These are phyloP conservation scores for Fusarium sp. DNA, from an alignment of 2,329 filamentous ascomycete species.

Conservation along the genomic window DNA sequence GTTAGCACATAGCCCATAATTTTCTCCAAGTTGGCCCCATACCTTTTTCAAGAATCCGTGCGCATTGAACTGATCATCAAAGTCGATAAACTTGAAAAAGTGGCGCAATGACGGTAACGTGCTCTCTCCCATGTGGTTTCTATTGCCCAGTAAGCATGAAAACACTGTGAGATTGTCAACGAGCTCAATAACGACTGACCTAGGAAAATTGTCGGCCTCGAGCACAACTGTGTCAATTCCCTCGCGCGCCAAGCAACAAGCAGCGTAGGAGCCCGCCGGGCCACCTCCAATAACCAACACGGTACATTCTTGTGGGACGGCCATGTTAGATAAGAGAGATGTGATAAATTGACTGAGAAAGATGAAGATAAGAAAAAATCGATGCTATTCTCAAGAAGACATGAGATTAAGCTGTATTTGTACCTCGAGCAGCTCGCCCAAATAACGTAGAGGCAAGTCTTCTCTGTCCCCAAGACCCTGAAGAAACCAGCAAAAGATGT, in stretches of 20 bases:
- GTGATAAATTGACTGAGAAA: neutral
- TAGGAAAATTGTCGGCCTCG: constrained; percentile 55
- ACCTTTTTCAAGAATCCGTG: constrained; percentile 10
- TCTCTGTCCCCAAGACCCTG: neutral
- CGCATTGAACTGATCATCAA: neutral
- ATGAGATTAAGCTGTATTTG: neutral
- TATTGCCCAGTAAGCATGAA: neutral
- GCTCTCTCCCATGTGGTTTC: constrained; percentile 42
- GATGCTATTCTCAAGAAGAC: neutral
- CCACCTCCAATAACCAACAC: constrained; percentile 60
- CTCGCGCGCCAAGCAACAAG: constrained; percentile 57
- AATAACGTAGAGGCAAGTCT: neutral
- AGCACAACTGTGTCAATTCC: constrained; percentile 58
- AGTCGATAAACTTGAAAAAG: constrained; percentile 10
- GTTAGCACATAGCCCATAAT: neutral
- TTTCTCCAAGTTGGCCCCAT: neutral
- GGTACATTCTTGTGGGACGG: neutral
- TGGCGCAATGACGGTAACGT: constrained; percentile 8
- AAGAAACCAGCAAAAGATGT: neutral
- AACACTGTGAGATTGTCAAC: too few species aligned
- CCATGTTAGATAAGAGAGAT: neutral
- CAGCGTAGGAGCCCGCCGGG: constrained; percentile 59
- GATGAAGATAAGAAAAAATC: too few species aligned
- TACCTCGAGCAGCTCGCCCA: neutral
- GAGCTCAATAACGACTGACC: neutral